phyloP scores from a whole-genome alignment of 2,329 filamentous ascomycete genomes.

The Berkeleyomyces rouxiae region DNA sequence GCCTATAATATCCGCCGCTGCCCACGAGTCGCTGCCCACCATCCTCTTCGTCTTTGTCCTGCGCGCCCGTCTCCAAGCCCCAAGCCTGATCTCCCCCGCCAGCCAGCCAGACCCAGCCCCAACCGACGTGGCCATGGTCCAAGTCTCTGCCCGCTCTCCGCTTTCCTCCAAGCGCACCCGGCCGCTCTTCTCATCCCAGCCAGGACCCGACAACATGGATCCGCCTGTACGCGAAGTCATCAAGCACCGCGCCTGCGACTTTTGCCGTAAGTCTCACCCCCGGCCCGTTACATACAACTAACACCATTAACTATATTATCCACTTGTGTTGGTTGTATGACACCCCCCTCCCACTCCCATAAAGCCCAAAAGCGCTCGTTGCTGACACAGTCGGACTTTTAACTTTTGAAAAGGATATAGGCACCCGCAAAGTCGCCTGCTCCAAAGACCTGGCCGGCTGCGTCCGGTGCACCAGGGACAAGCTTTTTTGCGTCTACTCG shows the following conservation, averaged over 20 bases:
- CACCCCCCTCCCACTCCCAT: constrained; percentile 10
- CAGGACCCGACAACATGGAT: constrained; percentile 1
- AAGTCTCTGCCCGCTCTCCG: not conserved
- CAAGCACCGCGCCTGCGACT: constrained; percentile 48
- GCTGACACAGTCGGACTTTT: too few species aligned
- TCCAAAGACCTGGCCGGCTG: constrained; percentile 45
- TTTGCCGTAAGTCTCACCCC: constrained; percentile 38
- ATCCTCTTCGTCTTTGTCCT: not conserved
- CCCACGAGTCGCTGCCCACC: not conserved
- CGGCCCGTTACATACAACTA: not conserved
- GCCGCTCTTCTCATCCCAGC: not conserved
- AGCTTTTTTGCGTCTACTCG: constrained; percentile 43
- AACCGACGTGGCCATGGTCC: not conserved
- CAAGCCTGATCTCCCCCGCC: not conserved
- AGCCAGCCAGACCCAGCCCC: not conserved
- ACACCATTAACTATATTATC: not conserved
- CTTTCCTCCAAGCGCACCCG: not conserved
- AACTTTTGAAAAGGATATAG: constrained; percentile 21
- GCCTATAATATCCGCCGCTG: too few species aligned
- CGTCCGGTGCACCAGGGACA: constrained; percentile 39
- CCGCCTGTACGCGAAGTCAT: constrained; percentile 17
- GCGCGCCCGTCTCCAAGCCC: not conserved
- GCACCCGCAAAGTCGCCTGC: constrained; percentile 47
- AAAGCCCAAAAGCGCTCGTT: not conserved
- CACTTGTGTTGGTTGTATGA: not conserved